phyloP scores from a whole-genome alignment of 2,329 filamentous ascomycete species.

The Amylocarpus encephaloides region DNA sequence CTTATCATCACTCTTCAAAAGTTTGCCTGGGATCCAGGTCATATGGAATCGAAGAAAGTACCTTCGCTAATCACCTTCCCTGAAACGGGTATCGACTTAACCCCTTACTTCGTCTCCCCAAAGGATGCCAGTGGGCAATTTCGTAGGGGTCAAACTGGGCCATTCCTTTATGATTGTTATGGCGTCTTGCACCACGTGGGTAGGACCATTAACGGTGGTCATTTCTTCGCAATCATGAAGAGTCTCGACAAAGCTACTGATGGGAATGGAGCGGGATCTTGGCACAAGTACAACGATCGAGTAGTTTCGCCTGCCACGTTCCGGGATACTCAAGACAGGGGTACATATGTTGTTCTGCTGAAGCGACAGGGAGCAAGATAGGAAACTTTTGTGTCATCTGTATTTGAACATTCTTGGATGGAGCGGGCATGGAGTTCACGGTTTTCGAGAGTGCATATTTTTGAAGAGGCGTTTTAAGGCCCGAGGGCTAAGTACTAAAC shows the following conservation, averaged over 20 bases:
- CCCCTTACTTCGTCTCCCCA: constrained; percentile 37
- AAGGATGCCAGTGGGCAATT: constrained; percentile 25
- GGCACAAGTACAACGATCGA: constrained; percentile 2
- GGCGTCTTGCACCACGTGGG: constrained; percentile 54
- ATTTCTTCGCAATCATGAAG: constrained; percentile 21
- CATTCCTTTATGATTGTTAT: constrained; percentile 78
- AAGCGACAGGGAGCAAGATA: background rate
- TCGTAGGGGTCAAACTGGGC: constrained; percentile 38
- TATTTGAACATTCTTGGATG: too few relatives aligned
- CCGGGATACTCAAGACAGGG: background rate
- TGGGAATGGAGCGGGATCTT: background rate
- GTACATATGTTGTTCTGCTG: background rate
- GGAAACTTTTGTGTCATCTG: background rate
- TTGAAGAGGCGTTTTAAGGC: too few relatives aligned
- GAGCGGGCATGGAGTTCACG: too few relatives aligned
- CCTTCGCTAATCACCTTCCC: constrained; percentile 38
- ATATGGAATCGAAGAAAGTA: constrained; percentile 50
- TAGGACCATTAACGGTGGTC: constrained; percentile 14
- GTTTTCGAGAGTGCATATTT: too few relatives aligned
- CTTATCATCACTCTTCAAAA: constrained; percentile 60
- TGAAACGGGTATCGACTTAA: constrained; percentile 36
- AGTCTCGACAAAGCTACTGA: constrained; percentile 14
- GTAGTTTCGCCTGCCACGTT: background rate
- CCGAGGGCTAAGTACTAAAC: too few relatives aligned
- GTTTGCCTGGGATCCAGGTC: constrained; percentile 34